Evolutionary conservation across 2,329 filamentous ascomycete species (phyloP).

Genomic region (Botrytis pseudocinerea): DNA sequence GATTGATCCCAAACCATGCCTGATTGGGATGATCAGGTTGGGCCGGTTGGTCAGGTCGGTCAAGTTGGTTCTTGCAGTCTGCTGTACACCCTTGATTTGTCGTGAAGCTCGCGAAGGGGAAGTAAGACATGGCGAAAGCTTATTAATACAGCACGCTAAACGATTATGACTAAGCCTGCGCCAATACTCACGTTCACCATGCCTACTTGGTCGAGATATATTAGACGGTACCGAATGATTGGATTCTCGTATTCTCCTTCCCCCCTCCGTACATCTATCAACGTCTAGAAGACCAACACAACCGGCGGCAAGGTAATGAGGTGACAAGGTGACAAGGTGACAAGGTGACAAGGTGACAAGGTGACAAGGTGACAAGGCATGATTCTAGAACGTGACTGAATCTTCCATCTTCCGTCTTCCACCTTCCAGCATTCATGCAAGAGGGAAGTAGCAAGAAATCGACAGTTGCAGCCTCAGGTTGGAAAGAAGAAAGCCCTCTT

Average conservation of each 20-base stretch:
- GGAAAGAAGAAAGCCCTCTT: neutral
- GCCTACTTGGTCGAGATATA: neutral
- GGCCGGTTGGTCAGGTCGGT: neutral
- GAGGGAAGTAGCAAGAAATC: neutral
- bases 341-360: neutral
- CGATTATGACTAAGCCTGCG: neutral
- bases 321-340: neutral
- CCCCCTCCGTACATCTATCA: neutral
- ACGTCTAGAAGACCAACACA: neutral
- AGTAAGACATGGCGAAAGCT: neutral
- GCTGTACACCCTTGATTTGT: neutral
- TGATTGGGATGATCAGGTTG: neutral
- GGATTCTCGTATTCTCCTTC: neutral
- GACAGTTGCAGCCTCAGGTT: neutral
- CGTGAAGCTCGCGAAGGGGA: neutral
- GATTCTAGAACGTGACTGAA: conserved; percentile 1
- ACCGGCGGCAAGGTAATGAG: neutral
- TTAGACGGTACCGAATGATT: neutral
- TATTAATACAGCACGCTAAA: neutral
- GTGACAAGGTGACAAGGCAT: neutral
- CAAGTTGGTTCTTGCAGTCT: neutral
- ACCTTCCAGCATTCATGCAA: neutral
- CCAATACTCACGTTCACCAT: neutral
- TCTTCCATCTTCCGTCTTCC: neutral
- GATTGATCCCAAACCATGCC: neutral